Percentiles rank a stretch among this genome's conserved stretches.
Conservation (phyloP, 371 early-diverging fungal genomes). For the Rhizopus arrhizus region DNA sequence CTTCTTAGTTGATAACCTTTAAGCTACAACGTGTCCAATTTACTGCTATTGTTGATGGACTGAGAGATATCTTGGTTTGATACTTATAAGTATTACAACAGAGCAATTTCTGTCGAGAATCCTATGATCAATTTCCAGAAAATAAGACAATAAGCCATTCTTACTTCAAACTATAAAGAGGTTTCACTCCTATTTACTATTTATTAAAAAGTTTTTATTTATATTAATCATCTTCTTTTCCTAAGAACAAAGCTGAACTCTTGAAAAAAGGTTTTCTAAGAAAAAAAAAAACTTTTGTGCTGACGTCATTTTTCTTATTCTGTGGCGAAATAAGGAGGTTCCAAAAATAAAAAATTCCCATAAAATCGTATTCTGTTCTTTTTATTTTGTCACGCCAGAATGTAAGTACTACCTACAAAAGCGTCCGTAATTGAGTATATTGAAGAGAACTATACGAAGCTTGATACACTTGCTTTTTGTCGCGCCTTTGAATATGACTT, state of each 20-base stretch:
- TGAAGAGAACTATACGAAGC: conserved; percentile 4
- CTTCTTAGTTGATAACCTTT: background rate
- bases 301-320: no score
- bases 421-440: background rate
- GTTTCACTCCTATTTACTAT: conserved; percentile 2
- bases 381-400: no score
- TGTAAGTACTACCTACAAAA: no score
- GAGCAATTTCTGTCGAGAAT: conserved; percentile 2
- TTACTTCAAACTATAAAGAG: conserved; percentile 7
- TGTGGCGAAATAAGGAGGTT: no score
- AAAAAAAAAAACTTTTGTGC: no score
- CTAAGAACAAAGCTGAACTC: no score
- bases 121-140: conserved; percentile 5
- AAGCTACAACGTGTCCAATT: conserved; percentile 1
- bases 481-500: no score
- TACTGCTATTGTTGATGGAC: conserved; percentile 3
- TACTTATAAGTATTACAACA: conserved; percentile 4
- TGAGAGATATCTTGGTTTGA: conserved; percentile 7
- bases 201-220: no score
- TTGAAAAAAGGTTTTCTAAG: no score
- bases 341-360: no score
- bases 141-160: conserved; percentile 2
- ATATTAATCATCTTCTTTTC: conserved; percentile 2
- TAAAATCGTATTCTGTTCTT: no score
- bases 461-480: no score